These are phyloP conservation scores for Grigorovia jiainica DNA, from an alignment of 805 yeast species.

Conservation along the genomic window DNA sequence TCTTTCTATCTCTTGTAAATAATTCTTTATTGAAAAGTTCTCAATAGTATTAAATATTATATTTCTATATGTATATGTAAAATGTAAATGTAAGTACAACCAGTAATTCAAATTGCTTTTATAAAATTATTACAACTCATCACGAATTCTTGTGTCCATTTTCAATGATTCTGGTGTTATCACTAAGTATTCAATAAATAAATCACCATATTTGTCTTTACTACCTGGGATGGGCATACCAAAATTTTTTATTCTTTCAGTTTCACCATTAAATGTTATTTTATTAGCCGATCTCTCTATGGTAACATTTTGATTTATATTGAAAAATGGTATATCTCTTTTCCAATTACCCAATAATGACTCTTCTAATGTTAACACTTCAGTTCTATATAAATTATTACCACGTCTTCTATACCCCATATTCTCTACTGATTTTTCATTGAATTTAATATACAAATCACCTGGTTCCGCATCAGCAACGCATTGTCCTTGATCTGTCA, in stretches of 20 bases:
- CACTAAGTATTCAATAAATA: conserved; percentile 41
- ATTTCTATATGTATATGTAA: conserved; percentile 5
- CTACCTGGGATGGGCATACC: conserved; percentile 64
- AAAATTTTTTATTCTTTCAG: conserved; percentile 59
- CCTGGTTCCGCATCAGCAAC: conserved; percentile 80
- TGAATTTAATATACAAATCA: conserved; percentile 53
- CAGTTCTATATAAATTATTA: conserved; percentile 67
- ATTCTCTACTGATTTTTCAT: conserved; percentile 43
- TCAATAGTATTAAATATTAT: too few species aligned
- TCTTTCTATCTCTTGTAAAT: background rate
- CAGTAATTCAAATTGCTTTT: too few species aligned
- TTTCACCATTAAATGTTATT: conserved; percentile 53
- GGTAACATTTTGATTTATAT: conserved; percentile 39
- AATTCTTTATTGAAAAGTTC: too few species aligned
- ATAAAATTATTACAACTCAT: conserved; percentile 13
- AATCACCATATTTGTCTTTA: conserved; percentile 39
- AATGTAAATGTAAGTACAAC: too few species aligned
- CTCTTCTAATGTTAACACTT: conserved; percentile 61
- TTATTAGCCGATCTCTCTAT: conserved; percentile 44
- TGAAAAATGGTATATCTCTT: conserved; percentile 58
- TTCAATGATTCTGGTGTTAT: conserved; percentile 30
- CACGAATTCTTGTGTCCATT: conserved; percentile 7
- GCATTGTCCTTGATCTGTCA: conserved; percentile 74
- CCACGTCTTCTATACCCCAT: conserved; percentile 84
- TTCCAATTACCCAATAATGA: conserved; percentile 76